Conservation (phyloP, 2,329 filamentous ascomycete genomes). For the Monosporascus sp. region DNA sequence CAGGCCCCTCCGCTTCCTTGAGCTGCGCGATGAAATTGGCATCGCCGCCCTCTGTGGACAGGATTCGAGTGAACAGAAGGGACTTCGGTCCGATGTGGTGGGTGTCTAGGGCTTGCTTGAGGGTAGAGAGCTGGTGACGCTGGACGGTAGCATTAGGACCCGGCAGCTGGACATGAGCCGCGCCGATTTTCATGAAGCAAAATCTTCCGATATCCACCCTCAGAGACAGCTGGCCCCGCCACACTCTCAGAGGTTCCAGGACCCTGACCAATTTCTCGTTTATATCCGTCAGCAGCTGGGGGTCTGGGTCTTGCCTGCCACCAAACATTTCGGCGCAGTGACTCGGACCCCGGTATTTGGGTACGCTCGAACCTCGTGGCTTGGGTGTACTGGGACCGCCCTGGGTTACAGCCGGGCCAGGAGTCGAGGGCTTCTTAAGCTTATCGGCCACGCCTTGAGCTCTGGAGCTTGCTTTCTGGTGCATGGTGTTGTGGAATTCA, state of each 20-base stretch:
- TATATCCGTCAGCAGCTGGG: conserved; percentile 6
- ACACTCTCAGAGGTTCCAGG: conserved; percentile 6
- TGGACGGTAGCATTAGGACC: not conserved
- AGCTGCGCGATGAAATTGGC: conserved; percentile 15
- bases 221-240: conserved; percentile 7
- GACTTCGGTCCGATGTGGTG: conserved; percentile 1
- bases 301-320: conserved; percentile 3
- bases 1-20: not conserved
- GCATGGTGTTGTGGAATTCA: conserved; percentile 10
- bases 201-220: conserved; percentile 12
- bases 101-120: conserved; percentile 8
- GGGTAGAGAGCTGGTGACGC: not conserved
- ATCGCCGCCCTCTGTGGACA: conserved; percentile 15
- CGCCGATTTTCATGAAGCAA: conserved; percentile 9
- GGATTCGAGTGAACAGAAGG: conserved; percentile 9
- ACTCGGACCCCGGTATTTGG: not conserved
- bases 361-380: not conserved
- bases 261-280: conserved; percentile 7
- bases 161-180: not conserved
- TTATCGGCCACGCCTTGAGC: not conserved
- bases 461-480: conserved; percentile 11
- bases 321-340: not conserved
- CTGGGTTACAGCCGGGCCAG: not conserved
- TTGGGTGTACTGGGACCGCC: not conserved
- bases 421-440: not conserved